Base-by-base conservation (phyloP, 1,284 basidiomycete genomes). In the Coriolopsis trogii region DNA sequence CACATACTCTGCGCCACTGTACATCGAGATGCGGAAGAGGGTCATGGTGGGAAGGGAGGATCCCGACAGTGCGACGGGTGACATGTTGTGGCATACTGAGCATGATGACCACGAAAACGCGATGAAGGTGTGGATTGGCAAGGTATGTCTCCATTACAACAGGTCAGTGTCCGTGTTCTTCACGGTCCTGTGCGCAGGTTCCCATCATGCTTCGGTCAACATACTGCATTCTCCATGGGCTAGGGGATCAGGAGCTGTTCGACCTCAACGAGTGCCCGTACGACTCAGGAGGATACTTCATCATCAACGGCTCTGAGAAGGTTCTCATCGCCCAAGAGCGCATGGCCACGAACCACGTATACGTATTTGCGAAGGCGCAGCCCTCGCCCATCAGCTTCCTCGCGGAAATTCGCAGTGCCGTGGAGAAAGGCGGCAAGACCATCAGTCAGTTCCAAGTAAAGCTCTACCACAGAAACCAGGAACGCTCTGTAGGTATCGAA, bases 271-370 rank as follows among this genome's bases (percentile, higher is more conserved):
- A 99, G 73, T 99, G 96, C 66, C 96, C 96, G 2, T 96, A 95
- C 67, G 97, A 99, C 71, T 93, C 93, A 49, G 96, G 96, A 69
- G 96, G 96, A 55, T 99, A 99, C 73, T 99, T 99, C 70, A 93
- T 99, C 70, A 98, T 99, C 77, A 99, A 98, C 65, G 96, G 96
- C 24, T 99, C 97, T 1, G 96, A 99, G 72, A 99, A 99, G 73
- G 96, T 99, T 24, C 80, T 99, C 60, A 99, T 99, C 72, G 96
- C 97, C 0, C 96, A 99, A 70, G 96, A 99, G 72, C 87, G 97
- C 46, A 99, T 99, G 95, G 96, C 97, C 8, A 96, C 95, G 34
- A 99, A 99, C 73, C 95, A 98, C 66, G 97, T 99, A 63, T 99
- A 99, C 70, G 95, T 98, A 52, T 99, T 99, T 70, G 94, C 95